Conservation (phyloP, 2,329 filamentous ascomycete species). For the Colletotrichum zoysiae region DNA sequence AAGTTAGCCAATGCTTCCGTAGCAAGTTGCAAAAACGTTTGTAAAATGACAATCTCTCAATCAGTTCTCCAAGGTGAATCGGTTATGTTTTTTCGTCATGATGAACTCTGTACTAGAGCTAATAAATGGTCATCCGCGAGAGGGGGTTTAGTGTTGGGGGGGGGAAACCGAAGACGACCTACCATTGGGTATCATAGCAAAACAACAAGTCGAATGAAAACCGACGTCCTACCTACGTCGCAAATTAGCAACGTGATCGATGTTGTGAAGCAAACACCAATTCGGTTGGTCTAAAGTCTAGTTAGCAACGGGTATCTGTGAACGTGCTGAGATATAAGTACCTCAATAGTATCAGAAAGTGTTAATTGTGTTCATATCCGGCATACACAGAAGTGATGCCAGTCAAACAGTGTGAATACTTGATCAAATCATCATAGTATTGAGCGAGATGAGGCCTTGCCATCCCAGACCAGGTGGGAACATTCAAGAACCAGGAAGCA, state of each 20-base stretch:
- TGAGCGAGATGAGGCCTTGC: slow-evolving; percentile 17
- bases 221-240: slow-evolving; percentile 22
- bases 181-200: slow-evolving; percentile 13
- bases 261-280: slow-evolving; percentile 10
- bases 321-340: slow-evolving; percentile 43
- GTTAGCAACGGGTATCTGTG: background rate
- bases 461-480: slow-evolving; percentile 33
- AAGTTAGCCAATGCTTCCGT: slow-evolving; percentile 18
- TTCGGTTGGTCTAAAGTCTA: background rate
- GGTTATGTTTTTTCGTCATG: slow-evolving; percentile 62
- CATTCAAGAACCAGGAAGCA: slow-evolving; percentile 8
- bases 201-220: slow-evolving; percentile 37
- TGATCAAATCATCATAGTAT: slow-evolving; percentile 61
- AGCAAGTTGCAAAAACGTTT: slow-evolving; percentile 21
- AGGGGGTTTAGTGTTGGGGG: slow-evolving; percentile 43
- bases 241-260: slow-evolving; percentile 24
- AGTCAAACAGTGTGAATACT: slow-evolving; percentile 74
- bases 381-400: slow-evolving; percentile 53
- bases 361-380: slow-evolving; percentile 65
- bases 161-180: background rate
- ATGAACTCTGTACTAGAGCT: slow-evolving; percentile 65
- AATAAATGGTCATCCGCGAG: slow-evolving; percentile 62
- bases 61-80: slow-evolving; percentile 75
- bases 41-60: slow-evolving; percentile 48
- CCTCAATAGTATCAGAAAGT: slow-evolving; percentile 67